Evolutionary conservation across 2,329 filamentous ascomycete genomes (phyloP).

Genomic region (Myriosclerotinia scirpicola): DNA sequence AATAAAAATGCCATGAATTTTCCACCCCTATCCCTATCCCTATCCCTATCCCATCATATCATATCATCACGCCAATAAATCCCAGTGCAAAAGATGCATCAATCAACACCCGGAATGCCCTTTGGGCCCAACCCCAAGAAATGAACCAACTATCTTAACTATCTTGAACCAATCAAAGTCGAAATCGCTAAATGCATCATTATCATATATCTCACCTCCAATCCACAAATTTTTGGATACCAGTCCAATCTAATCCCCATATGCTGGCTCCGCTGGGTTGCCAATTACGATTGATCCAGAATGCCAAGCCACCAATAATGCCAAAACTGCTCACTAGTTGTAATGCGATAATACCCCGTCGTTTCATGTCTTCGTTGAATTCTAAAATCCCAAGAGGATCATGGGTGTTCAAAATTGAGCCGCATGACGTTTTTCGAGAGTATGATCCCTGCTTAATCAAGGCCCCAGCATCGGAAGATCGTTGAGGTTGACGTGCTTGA

Average conservation of each 20-base stretch:
- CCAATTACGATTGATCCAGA: conserved; percentile 51
- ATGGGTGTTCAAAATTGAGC: conserved; percentile 43
- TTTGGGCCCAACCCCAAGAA: neutral
- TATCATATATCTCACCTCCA: conserved; percentile 24
- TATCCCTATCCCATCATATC: conserved; percentile 1
- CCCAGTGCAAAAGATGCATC: conserved; percentile 14
- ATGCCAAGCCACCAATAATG: conserved; percentile 68
- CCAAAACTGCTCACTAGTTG: conserved; percentile 75
- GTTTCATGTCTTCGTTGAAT: conserved; percentile 64
- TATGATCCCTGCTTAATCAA: conserved; percentile 33
- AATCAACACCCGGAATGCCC: conserved; percentile 18
- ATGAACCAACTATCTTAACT: conserved; percentile 2
- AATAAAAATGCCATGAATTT: neutral
- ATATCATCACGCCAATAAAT: conserved; percentile 7
- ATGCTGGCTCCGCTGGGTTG: conserved; percentile 15
- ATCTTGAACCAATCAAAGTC: conserved; percentile 2
- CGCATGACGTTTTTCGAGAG: conserved; percentile 23
- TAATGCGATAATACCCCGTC: conserved; percentile 64
- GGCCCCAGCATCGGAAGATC: conserved; percentile 26
- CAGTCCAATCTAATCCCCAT: conserved; percentile 34
- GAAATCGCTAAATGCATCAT: conserved; percentile 13
- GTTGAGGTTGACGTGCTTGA: conserved; percentile 31
- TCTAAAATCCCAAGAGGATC: conserved; percentile 80
- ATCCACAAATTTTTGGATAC: conserved; percentile 27
- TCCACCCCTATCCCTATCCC: neutral